Conservation (phyloP, 2,329 filamentous ascomycete genomes). For the Acephala macrosclerotiorum region DNA sequence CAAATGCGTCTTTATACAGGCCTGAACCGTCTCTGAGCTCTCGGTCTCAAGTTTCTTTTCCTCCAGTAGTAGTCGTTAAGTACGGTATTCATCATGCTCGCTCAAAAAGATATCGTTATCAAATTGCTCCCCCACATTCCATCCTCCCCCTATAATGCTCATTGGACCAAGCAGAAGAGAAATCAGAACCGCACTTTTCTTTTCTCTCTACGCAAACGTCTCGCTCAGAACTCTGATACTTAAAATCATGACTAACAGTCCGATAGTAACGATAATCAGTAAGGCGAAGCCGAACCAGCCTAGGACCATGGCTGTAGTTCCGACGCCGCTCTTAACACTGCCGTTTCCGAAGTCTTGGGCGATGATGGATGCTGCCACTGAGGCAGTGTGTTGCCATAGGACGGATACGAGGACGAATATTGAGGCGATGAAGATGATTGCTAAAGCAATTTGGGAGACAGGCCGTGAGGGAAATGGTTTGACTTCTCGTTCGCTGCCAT, state of each 20-base stretch:
- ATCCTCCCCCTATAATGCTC: background rate
- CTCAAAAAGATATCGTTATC: slow-evolving; percentile 34
- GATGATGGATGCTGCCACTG: slow-evolving; percentile 92
- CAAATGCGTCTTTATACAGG: slow-evolving; percentile 39
- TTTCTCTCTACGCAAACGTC: slow-evolving; percentile 42
- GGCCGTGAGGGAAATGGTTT: slow-evolving; percentile 93
- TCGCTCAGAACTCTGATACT: slow-evolving; percentile 84
- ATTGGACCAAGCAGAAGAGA: background rate
- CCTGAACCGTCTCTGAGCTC: background rate
- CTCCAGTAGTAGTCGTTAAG: slow-evolving; percentile 11
- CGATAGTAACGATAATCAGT: slow-evolving; percentile 94
- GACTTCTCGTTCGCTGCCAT: slow-evolving; percentile 86
- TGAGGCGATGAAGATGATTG: slow-evolving; percentile 84
- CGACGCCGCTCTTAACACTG: slow-evolving; percentile 84
- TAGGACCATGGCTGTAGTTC: slow-evolving; percentile 94
- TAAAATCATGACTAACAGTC: slow-evolving; percentile 93
- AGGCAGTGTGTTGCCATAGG: slow-evolving; percentile 93
- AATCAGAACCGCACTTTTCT: background rate
- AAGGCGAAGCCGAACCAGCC: slow-evolving; percentile 97
- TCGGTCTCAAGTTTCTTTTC: background rate
- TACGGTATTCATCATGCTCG: slow-evolving; percentile 36
- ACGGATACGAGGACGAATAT: slow-evolving; percentile 79
- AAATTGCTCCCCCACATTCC: slow-evolving; percentile 7
- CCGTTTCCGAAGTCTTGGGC: slow-evolving; percentile 93
- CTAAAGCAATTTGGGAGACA: slow-evolving; percentile 90